A percentile compares a stretch with the other conserved stretches of the same genome.
Evolutionary conservation across 2,329 filamentous ascomycete species (phyloP).

Genomic region (Fusarium sp.): DNA sequence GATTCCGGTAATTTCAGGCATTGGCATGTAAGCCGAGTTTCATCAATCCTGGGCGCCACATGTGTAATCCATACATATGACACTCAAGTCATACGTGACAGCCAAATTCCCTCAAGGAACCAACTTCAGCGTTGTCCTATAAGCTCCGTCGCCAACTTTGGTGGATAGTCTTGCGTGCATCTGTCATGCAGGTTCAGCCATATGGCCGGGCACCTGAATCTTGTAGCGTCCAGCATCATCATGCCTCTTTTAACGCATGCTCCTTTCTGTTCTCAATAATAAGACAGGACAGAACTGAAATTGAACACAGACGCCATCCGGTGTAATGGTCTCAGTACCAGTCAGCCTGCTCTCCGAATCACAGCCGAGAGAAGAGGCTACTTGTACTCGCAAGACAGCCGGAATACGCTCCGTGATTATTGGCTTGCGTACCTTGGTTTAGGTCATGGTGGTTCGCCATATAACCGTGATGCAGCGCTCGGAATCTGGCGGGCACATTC

Average conservation of each 20-base stretch:
- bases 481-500: constrained; percentile 9
- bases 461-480: constrained; percentile 21
- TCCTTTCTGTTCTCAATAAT: neutral
- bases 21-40: constrained; percentile 22
- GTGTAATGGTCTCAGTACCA: constrained; percentile 39
- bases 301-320: constrained; percentile 34
- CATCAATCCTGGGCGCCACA: constrained; percentile 32
- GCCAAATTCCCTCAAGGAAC: neutral
- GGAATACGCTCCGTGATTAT: constrained; percentile 26
- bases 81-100: neutral
- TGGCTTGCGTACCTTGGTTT: constrained; percentile 13
- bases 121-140: neutral
- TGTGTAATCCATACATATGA: constrained; percentile 30
- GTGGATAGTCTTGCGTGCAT: constrained; percentile 3
- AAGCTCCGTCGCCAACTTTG: neutral
- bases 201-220: neutral
- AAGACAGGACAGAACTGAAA: constrained; percentile 19
- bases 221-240: neutral
- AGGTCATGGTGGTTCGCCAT: constrained; percentile 22
- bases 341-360: constrained; percentile 33
- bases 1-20: constrained; percentile 22
- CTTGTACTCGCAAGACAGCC: constrained; percentile 37
- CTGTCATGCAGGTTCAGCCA: constrained; percentile 1
- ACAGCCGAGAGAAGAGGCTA: constrained; percentile 35
- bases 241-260: neutral